phyloP scores from a whole-genome alignment of 169 alveolate genomes.

The Miamiensis avidus region DNA sequence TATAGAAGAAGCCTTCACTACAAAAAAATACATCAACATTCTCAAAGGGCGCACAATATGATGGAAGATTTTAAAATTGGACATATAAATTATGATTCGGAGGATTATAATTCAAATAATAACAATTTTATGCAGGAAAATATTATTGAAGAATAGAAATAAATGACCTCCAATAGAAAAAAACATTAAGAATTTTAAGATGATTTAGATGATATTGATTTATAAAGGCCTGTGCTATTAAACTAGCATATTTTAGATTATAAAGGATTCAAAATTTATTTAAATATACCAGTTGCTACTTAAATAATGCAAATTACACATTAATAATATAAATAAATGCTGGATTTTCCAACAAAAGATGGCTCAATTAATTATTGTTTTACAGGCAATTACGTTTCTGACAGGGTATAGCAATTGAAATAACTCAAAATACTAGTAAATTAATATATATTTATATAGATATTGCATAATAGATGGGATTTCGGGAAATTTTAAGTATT shows the following conservation, averaged over 20 bases:
- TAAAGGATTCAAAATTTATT: not conserved
- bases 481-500: not conserved
- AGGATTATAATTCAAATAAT: no score
- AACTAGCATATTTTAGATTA: not conserved
- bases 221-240: not conserved
- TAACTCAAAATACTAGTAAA: no score
- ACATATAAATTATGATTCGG: not conserved
- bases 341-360: not conserved
- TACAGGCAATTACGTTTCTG: not conserved
- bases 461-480: not conserved
- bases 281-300: not conserved
- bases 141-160: no score
- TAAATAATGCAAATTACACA: not conserved
- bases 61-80: not conserved
- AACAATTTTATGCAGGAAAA: no score
- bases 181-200: no score
- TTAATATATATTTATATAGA: not conserved
- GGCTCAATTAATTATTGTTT: not conserved
- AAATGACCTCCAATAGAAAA: no score
- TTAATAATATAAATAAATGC: not conserved
- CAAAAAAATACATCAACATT: not conserved
- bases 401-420: not conserved
- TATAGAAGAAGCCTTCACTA: not conserved
- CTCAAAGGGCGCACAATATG: not conserved
- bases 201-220: no score